Evolutionary conservation across 1,139 yeast species (phyloP), one percentile per base, ranked within the genome.

Genomic region (Kodamaea suecica): DNA sequence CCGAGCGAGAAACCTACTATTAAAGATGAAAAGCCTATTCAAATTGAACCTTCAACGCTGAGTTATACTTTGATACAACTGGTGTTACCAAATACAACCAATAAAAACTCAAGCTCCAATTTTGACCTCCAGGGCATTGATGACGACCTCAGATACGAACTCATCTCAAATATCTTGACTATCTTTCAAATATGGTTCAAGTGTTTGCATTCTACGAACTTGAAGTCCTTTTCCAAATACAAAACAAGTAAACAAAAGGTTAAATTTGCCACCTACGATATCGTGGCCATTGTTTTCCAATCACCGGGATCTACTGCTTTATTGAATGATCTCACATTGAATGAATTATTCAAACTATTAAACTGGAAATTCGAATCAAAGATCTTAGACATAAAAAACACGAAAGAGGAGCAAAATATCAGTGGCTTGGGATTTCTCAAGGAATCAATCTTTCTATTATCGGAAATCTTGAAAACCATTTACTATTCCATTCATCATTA

Each of bases 401-500:
- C 55, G 1, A 14, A 20, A 3, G 34, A 36, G 3, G 37, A 40
- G 9, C 45, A 48, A 2, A 47, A 47, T 13, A 51, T 52, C 35
- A 34, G 41, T 4, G 41, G 49, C 23, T 48, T 62, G 34, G 29
- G 36, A 1, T 45, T 57, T n/a, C 45, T 62, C 9, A 62, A 61
- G 35, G 66, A 63, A 29, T 40, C 52, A 3, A 49, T 66, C 6
- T 45, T 45, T 16, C 44, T 63, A 33, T 31, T 64, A 10, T 50
- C 50, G 27, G 61, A 55, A 27, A 54, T 57, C n/a, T 47, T 61
- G 33, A 47, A 47, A 26, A 34, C 54, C 5, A 36, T 58, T 4
- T 52, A 41, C 34, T 39, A 37, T 26, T 45, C 57, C 6, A 37
- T 53, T 24, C 43, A 39, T 17, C 38, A 39, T 16, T 33, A 40